Conservation (phyloP, 2,329 filamentous ascomycete species). For the Aspergillus sp. region DNA sequence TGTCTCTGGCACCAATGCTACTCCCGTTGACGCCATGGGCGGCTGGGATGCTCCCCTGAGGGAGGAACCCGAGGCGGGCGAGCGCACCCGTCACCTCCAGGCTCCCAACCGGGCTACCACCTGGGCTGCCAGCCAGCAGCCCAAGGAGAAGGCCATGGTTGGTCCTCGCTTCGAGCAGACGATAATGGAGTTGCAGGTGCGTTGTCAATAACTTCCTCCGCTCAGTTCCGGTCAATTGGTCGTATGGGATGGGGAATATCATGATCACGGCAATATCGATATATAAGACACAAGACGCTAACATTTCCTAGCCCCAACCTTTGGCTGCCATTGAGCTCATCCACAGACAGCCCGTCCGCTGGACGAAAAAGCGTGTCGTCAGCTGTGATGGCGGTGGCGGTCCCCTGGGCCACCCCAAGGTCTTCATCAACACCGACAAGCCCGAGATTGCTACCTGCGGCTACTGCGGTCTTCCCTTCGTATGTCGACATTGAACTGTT, state of each 20-base stretch:
- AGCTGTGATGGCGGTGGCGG: conserved; percentile 92
- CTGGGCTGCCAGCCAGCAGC: conserved; percentile 86
- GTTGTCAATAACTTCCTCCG: conserved; percentile 29
- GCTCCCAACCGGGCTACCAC: conserved; percentile 80
- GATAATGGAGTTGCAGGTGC: conserved; percentile 86
- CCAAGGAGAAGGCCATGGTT: conserved; percentile 80
- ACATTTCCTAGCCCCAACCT: conserved; percentile 70
- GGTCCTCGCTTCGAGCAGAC: conserved; percentile 97
- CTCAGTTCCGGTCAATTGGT: no score
- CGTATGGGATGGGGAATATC: no score
- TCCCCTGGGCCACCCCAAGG: conserved; percentile 81
- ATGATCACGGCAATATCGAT: no score
- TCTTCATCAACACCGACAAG: conserved; percentile 99
- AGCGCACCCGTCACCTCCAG: conserved; percentile 66
- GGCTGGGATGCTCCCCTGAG: conserved; percentile 56
- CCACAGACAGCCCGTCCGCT: conserved; percentile 91
- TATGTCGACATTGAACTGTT: conserved; percentile 54
- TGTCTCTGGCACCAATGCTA: conserved; percentile 64
- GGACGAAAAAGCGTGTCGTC: conserved; percentile 80
- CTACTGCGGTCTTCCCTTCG: conserved; percentile 92
- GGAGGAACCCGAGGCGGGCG: conserved; percentile 58
- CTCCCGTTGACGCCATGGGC: conserved; percentile 52
- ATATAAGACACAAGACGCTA: background rate
- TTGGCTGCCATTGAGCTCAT: conserved; percentile 91
- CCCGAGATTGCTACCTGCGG: conserved; percentile 86